Percentiles rank a stretch among this genome's conserved stretches.
Evolutionary conservation across 2,329 filamentous ascomycete genomes (phyloP).

Genomic region (Lachnellula willkommii): DNA sequence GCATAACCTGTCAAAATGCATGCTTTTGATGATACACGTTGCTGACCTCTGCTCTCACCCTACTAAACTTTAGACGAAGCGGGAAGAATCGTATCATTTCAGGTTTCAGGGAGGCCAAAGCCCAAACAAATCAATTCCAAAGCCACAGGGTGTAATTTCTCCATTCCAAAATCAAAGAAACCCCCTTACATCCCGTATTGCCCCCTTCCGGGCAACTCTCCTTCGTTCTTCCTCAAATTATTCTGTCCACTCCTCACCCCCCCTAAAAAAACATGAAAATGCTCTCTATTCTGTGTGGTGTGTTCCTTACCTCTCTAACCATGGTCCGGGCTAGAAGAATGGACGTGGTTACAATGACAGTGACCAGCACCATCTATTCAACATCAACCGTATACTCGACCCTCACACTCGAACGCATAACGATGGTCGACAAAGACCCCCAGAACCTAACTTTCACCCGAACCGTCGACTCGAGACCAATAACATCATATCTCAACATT

Average conservation of each 20-base stretch:
- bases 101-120: too few relatives aligned
- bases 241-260: neutral
- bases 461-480: neutral
- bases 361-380: neutral
- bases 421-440: neutral
- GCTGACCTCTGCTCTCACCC: too few relatives aligned
- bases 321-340: neutral
- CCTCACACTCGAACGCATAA: neutral
- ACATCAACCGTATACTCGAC: neutral
- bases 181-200: too few relatives aligned
- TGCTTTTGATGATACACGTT: too few relatives aligned
- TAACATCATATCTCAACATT: neutral
- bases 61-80: too few relatives aligned
- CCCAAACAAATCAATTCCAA: too few relatives aligned
- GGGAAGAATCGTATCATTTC: too few relatives aligned
- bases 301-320: neutral
- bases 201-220: too few relatives aligned
- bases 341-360: neutral
- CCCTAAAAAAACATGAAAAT: neutral
- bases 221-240: neutral
- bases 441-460: neutral
- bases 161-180: too few relatives aligned
- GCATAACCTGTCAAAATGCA: too few relatives aligned
- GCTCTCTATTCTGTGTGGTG: neutral
- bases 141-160: too few relatives aligned